Conservation (phyloP, 768 basidiomycete genomes). For the Termitomyces eurrhizus region DNA sequence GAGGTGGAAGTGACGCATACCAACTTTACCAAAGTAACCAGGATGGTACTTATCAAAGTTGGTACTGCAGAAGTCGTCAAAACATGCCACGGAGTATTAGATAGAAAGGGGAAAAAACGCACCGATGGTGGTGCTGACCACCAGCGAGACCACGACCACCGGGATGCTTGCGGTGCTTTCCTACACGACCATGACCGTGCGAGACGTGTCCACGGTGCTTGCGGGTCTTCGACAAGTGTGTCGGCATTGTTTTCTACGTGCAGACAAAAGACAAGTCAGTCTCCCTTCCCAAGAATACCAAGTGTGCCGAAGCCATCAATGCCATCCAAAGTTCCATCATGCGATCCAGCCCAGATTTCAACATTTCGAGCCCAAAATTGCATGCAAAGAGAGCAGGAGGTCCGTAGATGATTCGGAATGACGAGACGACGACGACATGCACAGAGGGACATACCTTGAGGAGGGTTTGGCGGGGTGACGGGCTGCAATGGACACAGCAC, state of each 20-base stretch:
- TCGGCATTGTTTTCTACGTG: conserved; percentile 72
- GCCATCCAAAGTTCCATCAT: conserved; percentile 45
- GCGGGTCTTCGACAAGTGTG: conserved; percentile 94
- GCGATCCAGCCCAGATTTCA: conserved; percentile 38
- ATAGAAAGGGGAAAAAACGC: conserved; percentile 27
- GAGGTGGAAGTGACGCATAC: conserved; percentile 99
- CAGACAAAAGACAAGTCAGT: conserved; percentile 13
- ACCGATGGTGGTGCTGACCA: conserved; percentile 99
- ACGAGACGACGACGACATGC: conserved; percentile 9
- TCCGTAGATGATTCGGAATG: background rate
- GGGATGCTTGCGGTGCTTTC: conserved; percentile 99
- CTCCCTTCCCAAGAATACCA: conserved; percentile 17
- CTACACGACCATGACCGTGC: conserved; percentile 99
- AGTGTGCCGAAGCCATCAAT: conserved; percentile 20
- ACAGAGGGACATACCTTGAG: conserved; percentile 63
- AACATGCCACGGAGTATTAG: background rate
- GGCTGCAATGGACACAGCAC: conserved; percentile 22
- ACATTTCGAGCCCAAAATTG: conserved; percentile 18
- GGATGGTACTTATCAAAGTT: conserved; percentile 99
- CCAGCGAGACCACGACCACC: conserved; percentile 99
- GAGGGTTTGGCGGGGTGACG: conserved; percentile 43
- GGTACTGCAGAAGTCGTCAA: conserved; percentile 46
- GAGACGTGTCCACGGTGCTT: conserved; percentile 99
- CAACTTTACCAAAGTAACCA: conserved; percentile 99
- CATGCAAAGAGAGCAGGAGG: conserved; percentile 3